Evolutionary conservation across 208 protist genomes (phyloP).

Genomic region (Trypanosoma avium): DNA sequence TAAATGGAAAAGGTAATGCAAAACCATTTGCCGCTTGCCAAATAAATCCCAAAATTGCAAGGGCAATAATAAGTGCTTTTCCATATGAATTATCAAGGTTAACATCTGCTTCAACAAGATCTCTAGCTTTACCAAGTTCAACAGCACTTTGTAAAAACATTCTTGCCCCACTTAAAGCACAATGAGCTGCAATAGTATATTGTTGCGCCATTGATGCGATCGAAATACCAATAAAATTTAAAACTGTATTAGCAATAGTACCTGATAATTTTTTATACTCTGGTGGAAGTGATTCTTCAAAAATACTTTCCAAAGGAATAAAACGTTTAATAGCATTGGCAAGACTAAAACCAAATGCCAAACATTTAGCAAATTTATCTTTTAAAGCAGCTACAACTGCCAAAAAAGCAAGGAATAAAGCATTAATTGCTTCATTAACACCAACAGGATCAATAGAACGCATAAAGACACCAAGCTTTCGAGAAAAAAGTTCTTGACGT

Average conservation of each 20-base stretch:
- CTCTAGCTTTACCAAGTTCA: constrained; percentile 32
- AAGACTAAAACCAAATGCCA: constrained; percentile 65
- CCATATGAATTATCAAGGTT: constrained; percentile 39
- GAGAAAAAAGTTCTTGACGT: constrained; percentile 47
- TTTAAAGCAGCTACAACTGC: constrained; percentile 67
- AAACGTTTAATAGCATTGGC: constrained; percentile 43
- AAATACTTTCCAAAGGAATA: constrained; percentile 39
- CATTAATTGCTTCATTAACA: constrained; percentile 38
- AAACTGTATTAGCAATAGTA: constrained; percentile 30
- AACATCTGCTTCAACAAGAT: constrained; percentile 43
- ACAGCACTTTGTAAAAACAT: constrained; percentile 53
- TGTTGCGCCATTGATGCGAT: constrained; percentile 38
- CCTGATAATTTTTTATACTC: constrained; percentile 58
- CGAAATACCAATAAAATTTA: constrained; percentile 32
- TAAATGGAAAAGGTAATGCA: constrained; percentile 75
- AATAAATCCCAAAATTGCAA: constrained; percentile 66
- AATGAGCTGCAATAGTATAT: constrained; percentile 57
- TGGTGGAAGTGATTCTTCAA: constrained; percentile 50
- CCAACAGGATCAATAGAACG: constrained; percentile 58
- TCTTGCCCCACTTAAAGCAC: constrained; percentile 51
- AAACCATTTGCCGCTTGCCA: constrained; percentile 67
- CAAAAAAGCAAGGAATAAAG: constrained; percentile 43
- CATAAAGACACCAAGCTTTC: constrained; percentile 55
- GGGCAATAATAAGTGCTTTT: constrained; percentile 38
- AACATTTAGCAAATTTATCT: constrained; percentile 43